Conservation (phyloP, 2,329 filamentous ascomycete genomes). For the Colletotrichum tropicale region DNA sequence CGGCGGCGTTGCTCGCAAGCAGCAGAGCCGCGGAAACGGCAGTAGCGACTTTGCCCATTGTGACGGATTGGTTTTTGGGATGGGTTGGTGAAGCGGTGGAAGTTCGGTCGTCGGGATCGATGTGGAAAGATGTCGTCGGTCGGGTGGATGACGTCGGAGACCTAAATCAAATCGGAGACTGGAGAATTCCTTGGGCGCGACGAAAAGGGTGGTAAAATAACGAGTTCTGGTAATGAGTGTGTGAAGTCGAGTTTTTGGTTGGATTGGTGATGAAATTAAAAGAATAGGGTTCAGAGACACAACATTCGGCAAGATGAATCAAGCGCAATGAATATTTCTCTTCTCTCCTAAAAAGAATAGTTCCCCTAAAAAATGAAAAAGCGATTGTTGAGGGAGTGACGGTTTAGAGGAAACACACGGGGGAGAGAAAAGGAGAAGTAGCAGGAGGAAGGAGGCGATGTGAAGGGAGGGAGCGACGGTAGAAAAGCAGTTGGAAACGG, state of each 20-base stretch:
- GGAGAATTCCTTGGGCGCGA: neutral
- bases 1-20: slow-evolving; percentile 44
- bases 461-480: slow-evolving; percentile 7
- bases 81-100: neutral
- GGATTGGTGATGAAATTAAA: slow-evolving; percentile 16
- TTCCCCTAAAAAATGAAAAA: slow-evolving; percentile 7
- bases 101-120: neutral
- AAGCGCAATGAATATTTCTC: neutral
- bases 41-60: slow-evolving; percentile 18
- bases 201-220: neutral
- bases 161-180: neutral
- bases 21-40: slow-evolving; percentile 42
- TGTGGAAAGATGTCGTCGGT: neutral
- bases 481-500: slow-evolving; percentile 19
- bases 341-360: neutral
- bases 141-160: neutral
- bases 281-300: neutral
- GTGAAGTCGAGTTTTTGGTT: slow-evolving; percentile 4
- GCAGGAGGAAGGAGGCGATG: neutral
- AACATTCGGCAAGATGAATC: neutral
- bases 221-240: slow-evolving; percentile 20
- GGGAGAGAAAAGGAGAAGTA: neutral
- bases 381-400: slow-evolving; percentile 20
- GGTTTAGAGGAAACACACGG: slow-evolving; percentile 17
- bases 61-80: neutral